Conservation (phyloP, 83 land plant genomes). For the Picea mariana region DNA sequence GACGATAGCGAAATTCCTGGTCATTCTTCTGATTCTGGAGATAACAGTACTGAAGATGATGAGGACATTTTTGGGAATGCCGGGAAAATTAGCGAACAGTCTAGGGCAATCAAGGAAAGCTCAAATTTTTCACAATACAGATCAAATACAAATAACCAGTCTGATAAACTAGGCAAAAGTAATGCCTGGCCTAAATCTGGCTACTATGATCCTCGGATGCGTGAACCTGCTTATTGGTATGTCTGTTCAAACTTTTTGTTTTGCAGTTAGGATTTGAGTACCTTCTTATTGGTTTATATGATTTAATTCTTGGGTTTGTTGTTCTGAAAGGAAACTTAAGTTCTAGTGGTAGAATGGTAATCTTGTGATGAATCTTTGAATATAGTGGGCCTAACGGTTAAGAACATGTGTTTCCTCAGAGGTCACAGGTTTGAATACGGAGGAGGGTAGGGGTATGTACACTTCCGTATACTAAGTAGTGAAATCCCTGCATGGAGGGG, state of each 20-base stretch:
- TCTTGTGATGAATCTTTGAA: no score
- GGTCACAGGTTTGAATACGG: neutral
- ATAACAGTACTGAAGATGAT: slow-evolving; percentile 4
- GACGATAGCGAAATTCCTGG: slow-evolving; percentile 1
- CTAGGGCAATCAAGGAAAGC: neutral
- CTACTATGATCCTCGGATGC: slow-evolving; percentile 77
- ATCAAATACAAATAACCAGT: neutral
- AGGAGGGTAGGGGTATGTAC: no score
- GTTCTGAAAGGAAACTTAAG: no score
- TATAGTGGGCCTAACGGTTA: no score
- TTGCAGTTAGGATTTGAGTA: no score
- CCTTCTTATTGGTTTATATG: no score
- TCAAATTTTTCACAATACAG: neutral
- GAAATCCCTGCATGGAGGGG: no score
- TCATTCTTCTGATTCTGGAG: slow-evolving; percentile 17
- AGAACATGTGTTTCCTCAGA: no score
- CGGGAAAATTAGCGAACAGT: neutral
- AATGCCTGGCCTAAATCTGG: slow-evolving; percentile 28
- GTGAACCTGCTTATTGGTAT: slow-evolving; percentile 96
- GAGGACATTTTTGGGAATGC: neutral
- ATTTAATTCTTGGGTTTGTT: no score
- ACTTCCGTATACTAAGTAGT: no score
- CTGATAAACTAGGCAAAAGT: slow-evolving; percentile 1
- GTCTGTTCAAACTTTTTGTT: neutral
- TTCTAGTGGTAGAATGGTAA: no score